A percentile compares a stretch with the other conserved stretches of the same genome.
phyloP scores from a whole-genome alignment of 768 basidiomycete species.

The Saitozyma podzolica region DNA sequence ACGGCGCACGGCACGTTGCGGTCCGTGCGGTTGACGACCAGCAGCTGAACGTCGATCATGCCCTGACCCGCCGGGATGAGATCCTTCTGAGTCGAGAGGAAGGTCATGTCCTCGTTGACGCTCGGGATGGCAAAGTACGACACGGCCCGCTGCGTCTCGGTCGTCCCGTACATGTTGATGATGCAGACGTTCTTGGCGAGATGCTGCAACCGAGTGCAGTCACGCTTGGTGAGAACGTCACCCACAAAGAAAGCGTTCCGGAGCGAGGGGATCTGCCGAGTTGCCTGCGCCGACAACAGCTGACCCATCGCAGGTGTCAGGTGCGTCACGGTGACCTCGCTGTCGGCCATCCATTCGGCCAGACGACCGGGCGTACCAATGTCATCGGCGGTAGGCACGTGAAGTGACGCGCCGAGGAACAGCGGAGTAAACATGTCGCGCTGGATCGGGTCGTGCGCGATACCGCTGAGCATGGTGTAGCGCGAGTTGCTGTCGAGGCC shows the following conservation, averaged over 20 bases:
- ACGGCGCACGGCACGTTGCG: constrained; percentile 81
- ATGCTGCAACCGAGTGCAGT: constrained; percentile 88
- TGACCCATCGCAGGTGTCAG: constrained; percentile 99
- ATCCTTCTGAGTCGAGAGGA: constrained; percentile 91
- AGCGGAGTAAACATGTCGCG: constrained; percentile 98
- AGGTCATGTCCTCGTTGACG: constrained; percentile 77
- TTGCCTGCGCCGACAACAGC: constrained; percentile 84
- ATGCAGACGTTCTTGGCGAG: constrained; percentile 90
- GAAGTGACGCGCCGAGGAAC: constrained; percentile 92
- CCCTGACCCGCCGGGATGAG: constrained; percentile 96
- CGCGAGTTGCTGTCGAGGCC: constrained; percentile 69
- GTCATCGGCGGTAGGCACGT: constrained; percentile 94
- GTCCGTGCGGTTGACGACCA: constrained; percentile 91
- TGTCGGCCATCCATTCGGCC: constrained; percentile 97
- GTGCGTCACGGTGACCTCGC: constrained; percentile 89
- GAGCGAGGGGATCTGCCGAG: constrained; percentile 78
- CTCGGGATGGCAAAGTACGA: constrained; percentile 93
- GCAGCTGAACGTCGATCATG: constrained; percentile 95
- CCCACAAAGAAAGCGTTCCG: constrained; percentile 96
- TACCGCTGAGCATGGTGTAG: constrained; percentile 98
- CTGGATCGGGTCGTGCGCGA: constrained; percentile 98
- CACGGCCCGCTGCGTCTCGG: constrained; percentile 97
- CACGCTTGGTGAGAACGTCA: constrained; percentile 97
- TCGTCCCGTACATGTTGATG: constrained; percentile 99
- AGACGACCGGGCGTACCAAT: constrained; percentile 95